A percentile compares a stretch with the other conserved stretches of the same genome.
These are phyloP conservation scores for Blastobotrys capitulatus DNA, from an alignment of 1,139 yeast genomes.

Conservation along the genomic window DNA sequence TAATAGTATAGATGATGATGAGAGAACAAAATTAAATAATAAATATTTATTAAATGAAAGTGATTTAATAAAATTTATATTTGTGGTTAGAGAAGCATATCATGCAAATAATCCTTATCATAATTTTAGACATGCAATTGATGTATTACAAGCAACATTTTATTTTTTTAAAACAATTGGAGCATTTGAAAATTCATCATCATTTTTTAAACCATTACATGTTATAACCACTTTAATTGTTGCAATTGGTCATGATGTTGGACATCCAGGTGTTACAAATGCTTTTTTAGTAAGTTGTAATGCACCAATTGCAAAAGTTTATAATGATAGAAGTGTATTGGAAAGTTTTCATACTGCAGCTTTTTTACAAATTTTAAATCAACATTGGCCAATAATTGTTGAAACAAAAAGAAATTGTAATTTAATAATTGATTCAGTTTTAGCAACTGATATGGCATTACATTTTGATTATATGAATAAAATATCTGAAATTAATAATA, in stretches of 20 bases:
- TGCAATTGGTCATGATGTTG: constrained; percentile 92
- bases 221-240: constrained; percentile 62
- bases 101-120: constrained; percentile 86
- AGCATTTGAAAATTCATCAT: constrained; percentile 36
- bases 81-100: constrained; percentile 68
- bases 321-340: constrained; percentile 62
- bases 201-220: constrained; percentile 37
- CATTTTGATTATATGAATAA: constrained; percentile 67
- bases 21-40: constrained; percentile 3
- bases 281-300: constrained; percentile 55
- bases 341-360: constrained; percentile 82
- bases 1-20: not conserved
- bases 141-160: constrained; percentile 87
- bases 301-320: constrained; percentile 63
- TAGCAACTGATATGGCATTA: constrained; percentile 93
- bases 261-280: constrained; percentile 94
- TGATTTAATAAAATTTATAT: constrained; percentile 52
- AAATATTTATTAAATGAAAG: constrained; percentile 28
- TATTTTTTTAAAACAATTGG: constrained; percentile 50
- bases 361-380: constrained; percentile 53
- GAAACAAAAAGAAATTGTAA: constrained; percentile 13
- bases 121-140: constrained; percentile 92
- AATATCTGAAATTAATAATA: not conserved
- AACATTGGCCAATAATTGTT: constrained; percentile 57
- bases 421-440: constrained; percentile 38